Evolutionary conservation across 2,329 filamentous ascomycete species (phyloP), one percentile per base, ranked within the genome.

Genomic region (Claviceps sorghi): DNA sequence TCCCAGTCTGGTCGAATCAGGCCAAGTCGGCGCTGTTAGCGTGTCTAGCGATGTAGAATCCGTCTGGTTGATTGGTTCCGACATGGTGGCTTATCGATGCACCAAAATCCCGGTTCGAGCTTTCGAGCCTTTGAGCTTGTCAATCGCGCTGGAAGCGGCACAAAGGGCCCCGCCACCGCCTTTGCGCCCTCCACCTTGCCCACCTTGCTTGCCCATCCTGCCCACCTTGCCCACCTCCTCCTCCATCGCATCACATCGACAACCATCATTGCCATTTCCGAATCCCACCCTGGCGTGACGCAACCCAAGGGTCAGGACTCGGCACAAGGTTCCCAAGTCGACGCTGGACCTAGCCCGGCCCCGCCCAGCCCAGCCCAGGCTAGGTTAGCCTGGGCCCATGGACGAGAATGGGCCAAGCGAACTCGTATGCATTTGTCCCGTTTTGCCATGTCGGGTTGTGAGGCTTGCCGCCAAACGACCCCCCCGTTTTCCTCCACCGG

Each of bases 371-470:
- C 26, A 26, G 26, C 26, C 26, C 26, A 26, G 26, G 3, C 26
- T 5, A 26, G 41, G 26, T 22, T 44, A 43, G 21, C 4, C 36
- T 49, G 11, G 45, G 30, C 17, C 45, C 19, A 42, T 45, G 36
- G 32, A 40, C 32, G 40, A 44, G 21, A 26, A 21, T 48, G 32
- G 34, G 44, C 48, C 46, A 41, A 41, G 42, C 49, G 52, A 29
- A 29, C 36, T 41, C 50, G 41, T 52, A 49, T 54, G 46, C 42
- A 29, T 46, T 47, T 19, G 17, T 46, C 29, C 46, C 49, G 22
- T 42, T 49, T 50, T 48, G 40, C 50, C 50, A 47, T 54, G 52
- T 30, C 45, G 13, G 51, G 38, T 48, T 15, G 45, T 32, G 44
- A 47, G 44, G 22, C 43, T 54, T 49, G 49, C 29, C 32, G 49